These are phyloP conservation scores for Dorcoceras hygrometricum DNA, from an alignment of 257 asterid species.

Conservation along the genomic window DNA sequence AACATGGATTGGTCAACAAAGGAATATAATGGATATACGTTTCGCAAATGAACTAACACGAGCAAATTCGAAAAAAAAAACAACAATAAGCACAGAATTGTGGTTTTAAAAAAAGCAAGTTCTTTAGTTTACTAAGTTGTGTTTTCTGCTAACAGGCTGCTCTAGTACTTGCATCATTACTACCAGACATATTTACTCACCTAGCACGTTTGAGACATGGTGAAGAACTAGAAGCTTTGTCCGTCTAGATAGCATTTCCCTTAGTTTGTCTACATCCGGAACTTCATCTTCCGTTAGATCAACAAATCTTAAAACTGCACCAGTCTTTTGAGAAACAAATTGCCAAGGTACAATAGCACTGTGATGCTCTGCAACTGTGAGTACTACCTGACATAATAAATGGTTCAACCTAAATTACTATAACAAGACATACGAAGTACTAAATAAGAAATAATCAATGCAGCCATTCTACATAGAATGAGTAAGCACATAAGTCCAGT, in stretches of 20 bases:
- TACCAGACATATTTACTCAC: slow-evolving; percentile 40
- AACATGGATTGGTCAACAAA: slow-evolving; percentile 8
- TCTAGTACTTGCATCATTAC: slow-evolving; percentile 8
- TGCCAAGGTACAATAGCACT: slow-evolving; percentile 99
- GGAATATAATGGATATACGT: background rate
- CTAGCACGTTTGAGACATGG: slow-evolving; percentile 86
- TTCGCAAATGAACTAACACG: background rate
- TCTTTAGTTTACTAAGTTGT: slow-evolving; percentile 11
- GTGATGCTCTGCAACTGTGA: slow-evolving; percentile 93
- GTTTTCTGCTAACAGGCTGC: slow-evolving; percentile 1
- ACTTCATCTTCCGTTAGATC: slow-evolving; percentile 66
- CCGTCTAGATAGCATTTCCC: slow-evolving; percentile 52
- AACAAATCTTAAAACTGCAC: slow-evolving; percentile 74
- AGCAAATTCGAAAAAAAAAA: slow-evolving; percentile 7
- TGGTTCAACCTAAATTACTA: slow-evolving; percentile 25
- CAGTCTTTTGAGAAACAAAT: slow-evolving; percentile 93
- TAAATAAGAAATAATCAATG: background rate
- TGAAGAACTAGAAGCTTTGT: slow-evolving; percentile 75
- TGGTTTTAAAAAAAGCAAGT: slow-evolving; percentile 8
- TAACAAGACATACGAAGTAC: background rate
- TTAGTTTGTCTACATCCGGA: slow-evolving; percentile 67
- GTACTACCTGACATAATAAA: slow-evolving; percentile 53
- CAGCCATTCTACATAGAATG: background rate
- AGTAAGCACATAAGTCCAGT: background rate
- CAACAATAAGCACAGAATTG: background rate